Evolutionary conservation across 371 early-diverging fungal genomes (phyloP).

Genomic region (Mucor velutinosus): DNA sequence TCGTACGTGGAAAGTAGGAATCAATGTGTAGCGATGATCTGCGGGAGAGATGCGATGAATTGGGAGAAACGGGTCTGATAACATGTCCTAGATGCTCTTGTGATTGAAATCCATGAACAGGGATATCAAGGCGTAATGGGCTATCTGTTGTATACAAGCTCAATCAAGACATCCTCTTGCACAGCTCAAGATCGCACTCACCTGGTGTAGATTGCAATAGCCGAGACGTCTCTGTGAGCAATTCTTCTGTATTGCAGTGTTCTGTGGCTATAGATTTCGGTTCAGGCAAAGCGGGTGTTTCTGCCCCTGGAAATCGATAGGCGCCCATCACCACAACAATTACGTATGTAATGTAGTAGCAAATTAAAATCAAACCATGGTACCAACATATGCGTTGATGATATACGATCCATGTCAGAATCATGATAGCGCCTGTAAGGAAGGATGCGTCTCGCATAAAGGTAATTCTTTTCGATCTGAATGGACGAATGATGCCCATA

Average conservation of each 20-base stretch:
- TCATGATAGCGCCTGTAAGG: conserved; percentile 67
- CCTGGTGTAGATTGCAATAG: conserved; percentile 19
- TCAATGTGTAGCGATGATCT: conserved; percentile 40
- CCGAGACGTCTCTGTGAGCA: conserved; percentile 33
- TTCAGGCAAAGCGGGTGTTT: conserved; percentile 29
- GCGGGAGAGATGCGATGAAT: conserved; percentile 26
- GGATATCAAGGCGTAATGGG: conserved; percentile 33
- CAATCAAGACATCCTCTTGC: background rate
- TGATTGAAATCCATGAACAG: conserved; percentile 32
- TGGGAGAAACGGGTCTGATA: conserved; percentile 47
- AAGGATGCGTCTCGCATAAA: conserved; percentile 77
- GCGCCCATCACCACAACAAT: conserved; percentile 50
- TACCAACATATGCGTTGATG: conserved; percentile 63
- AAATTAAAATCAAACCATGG: conserved; percentile 58
- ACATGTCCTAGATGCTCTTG: conserved; percentile 48
- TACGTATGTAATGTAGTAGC: conserved; percentile 62
- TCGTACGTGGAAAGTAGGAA: conserved; percentile 32
- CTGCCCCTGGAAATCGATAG: conserved; percentile 33
- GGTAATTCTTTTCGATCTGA: conserved; percentile 61
- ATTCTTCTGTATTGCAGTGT: conserved; percentile 23
- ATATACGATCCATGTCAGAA: conserved; percentile 61
- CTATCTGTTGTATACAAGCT: background rate
- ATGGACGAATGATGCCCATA: conserved; percentile 71
- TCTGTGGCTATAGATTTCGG: conserved; percentile 26
- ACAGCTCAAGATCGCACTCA: background rate